Conservation (phyloP, 805 yeast genomes). For the Pichia manshurica region DNA sequence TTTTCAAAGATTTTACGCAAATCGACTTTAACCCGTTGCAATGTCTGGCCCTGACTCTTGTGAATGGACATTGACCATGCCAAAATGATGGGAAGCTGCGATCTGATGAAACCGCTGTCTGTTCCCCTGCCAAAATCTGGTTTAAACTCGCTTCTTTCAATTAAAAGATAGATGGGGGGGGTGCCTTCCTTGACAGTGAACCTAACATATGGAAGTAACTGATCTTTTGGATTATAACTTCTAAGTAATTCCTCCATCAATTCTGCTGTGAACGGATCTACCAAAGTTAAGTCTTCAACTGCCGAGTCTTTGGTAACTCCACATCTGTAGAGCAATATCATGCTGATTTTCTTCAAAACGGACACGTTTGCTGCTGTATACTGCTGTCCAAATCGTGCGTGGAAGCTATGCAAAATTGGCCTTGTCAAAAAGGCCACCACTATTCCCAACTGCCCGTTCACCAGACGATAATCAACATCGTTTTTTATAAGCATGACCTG, state of each 20-base stretch:
- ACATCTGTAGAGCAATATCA: slow-evolving; percentile 3
- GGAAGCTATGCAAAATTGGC: slow-evolving; percentile 23
- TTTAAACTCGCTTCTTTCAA: slow-evolving; percentile 33
- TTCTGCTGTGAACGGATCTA: slow-evolving; percentile 10
- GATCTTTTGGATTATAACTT: slow-evolving; percentile 18
- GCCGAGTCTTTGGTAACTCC: slow-evolving; percentile 2
- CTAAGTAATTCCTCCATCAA: slow-evolving; percentile 20
- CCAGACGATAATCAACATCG: slow-evolving; percentile 55
- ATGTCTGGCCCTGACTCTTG: slow-evolving; percentile 81
- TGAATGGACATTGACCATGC: slow-evolving; percentile 86
- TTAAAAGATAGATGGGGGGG: slow-evolving; percentile 24
- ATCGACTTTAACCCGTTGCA: slow-evolving; percentile 65
- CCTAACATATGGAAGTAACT: slow-evolving; percentile 40
- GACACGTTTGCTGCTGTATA: slow-evolving; percentile 4
- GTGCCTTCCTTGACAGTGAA: slow-evolving; percentile 34
- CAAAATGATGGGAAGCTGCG: slow-evolving; percentile 62
- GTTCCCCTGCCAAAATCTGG: slow-evolving; percentile 20
- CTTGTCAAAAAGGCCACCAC: slow-evolving; percentile 49
- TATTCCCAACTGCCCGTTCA: slow-evolving; percentile 87
- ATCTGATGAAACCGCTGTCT: slow-evolving; percentile 33
- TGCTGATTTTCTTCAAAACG: slow-evolving; percentile 10
- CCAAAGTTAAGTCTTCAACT: slow-evolving; percentile 6
- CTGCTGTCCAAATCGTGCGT: slow-evolving; percentile 10
- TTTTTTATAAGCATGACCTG: slow-evolving; percentile 94
- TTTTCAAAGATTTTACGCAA: slow-evolving; percentile 60